Evolutionary conservation across 108 stramenopile species (phyloP).

Genomic region (Heterococcus sp.): DNA sequence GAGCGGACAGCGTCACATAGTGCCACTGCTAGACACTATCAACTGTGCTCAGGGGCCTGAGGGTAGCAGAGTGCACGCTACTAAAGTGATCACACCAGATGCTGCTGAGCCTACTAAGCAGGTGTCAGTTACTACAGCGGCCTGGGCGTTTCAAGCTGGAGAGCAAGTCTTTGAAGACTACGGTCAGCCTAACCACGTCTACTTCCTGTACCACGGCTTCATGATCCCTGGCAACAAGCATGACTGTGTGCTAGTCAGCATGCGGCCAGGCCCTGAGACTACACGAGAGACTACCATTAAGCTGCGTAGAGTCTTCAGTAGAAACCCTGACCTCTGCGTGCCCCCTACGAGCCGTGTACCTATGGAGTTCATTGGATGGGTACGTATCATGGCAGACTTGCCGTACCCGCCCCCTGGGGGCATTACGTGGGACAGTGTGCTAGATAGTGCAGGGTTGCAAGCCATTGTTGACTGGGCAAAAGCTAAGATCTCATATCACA

Average conservation of each 20-base stretch:
- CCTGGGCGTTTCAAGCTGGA: conserved; percentile 15
- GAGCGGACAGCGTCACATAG: conserved; percentile 65
- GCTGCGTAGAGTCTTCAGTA: background rate
- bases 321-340: background rate
- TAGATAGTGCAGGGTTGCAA: background rate
- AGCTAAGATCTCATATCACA: background rate
- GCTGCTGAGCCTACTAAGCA: conserved; percentile 16
- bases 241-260: conserved; percentile 56
- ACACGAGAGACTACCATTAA: background rate
- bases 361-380: background rate
- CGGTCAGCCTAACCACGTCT: conserved; percentile 69
- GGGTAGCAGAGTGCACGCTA: conserved; percentile 39
- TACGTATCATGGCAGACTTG: background rate
- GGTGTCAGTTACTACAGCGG: conserved; percentile 47
- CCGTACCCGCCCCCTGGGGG: background rate
- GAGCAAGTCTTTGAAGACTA: conserved; percentile 77
- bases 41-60: conserved; percentile 46
- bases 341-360: background rate
- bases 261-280: background rate
- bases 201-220: conserved; percentile 73
- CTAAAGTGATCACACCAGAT: no score
- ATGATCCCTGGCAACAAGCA: conserved; percentile 55
- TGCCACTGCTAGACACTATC: conserved; percentile 72
- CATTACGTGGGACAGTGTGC: background rate
- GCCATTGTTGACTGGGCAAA: background rate